Conservation (phyloP, 345 rosid genomes). For the Mercurialis annua region DNA sequence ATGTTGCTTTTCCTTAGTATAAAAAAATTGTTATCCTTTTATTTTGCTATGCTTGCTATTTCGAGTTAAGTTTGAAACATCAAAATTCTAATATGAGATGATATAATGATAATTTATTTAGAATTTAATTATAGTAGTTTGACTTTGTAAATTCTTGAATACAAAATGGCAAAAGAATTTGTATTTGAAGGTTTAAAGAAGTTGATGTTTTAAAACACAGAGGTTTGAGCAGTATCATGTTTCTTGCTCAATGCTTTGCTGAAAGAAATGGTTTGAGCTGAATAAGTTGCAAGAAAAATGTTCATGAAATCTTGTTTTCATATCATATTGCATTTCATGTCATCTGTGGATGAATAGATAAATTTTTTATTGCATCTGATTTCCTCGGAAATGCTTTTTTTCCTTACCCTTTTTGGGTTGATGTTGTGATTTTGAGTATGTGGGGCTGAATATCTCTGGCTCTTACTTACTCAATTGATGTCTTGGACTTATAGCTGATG, state of each 20-base stretch:
- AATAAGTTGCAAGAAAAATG: conserved; percentile 2
- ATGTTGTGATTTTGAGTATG: conserved; percentile 2
- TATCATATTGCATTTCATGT: neutral
- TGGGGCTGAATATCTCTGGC: neutral
- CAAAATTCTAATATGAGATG: neutral
- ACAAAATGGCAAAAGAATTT: no score
- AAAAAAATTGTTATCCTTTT: neutral
- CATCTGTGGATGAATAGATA: neutral
- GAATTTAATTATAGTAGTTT: neutral
- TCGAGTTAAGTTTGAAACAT: neutral
- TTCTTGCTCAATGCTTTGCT: neutral
- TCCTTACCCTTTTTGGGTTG: neutral
- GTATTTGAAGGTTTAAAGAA: neutral
- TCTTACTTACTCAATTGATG: conserved; percentile 14
- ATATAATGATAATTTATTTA: neutral
- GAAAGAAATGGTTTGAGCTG: neutral
- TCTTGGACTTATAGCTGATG: conserved; percentile 1
- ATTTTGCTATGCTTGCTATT: neutral
- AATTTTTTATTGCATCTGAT: neutral
- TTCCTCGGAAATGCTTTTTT: neutral
- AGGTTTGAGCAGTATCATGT: neutral
- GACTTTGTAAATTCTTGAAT: neutral
- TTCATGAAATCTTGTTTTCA: neutral
- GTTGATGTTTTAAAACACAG: neutral
- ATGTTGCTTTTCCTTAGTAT: conserved; percentile 19